A percentile compares a stretch with the other conserved stretches of the same genome.
phyloP scores from a whole-genome alignment of 2,329 filamentous ascomycete species.

The Scopulariopsis brevicaulis region DNA sequence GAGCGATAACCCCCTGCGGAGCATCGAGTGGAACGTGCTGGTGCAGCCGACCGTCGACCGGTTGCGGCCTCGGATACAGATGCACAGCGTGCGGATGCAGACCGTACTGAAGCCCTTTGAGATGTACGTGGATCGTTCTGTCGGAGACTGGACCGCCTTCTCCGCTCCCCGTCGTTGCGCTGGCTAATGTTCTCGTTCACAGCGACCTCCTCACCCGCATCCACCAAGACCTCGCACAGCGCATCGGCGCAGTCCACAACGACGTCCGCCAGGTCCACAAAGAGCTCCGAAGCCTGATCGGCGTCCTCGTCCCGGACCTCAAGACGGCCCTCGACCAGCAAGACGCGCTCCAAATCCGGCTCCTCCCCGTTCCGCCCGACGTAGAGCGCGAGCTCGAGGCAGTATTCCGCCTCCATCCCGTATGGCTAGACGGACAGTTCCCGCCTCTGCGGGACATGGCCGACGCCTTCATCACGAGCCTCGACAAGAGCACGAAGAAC shows the following conservation, averaged over 20 bases:
- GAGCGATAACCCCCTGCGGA: slow-evolving; percentile 14
- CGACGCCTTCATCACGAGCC: slow-evolving; percentile 19
- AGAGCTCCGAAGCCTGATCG: slow-evolving; percentile 11
- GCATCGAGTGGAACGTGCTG: slow-evolving; percentile 23
- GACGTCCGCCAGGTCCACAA: slow-evolving; percentile 9
- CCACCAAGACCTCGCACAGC: slow-evolving; percentile 11
- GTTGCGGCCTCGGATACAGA: slow-evolving; percentile 17
- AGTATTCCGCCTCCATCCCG: slow-evolving; percentile 11
- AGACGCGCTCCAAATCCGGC: slow-evolving; percentile 4
- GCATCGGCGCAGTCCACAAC: slow-evolving; percentile 6
- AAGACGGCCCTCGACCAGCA: slow-evolving; percentile 9
- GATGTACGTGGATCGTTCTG: slow-evolving; percentile 14
- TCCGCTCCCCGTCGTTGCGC: not conserved
- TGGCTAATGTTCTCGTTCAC: not conserved
- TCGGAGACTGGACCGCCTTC: not conserved
- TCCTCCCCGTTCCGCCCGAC: slow-evolving; percentile 10
- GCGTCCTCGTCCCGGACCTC: slow-evolving; percentile 10
- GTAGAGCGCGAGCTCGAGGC: slow-evolving; percentile 13
- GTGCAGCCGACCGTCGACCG: slow-evolving; percentile 20
- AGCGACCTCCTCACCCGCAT: slow-evolving; percentile 20
- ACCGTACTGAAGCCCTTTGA: slow-evolving; percentile 22
- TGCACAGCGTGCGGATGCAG: slow-evolving; percentile 21
- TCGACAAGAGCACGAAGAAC: slow-evolving; percentile 13
- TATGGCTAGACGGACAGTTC: not conserved
- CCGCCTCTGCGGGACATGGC: slow-evolving; percentile 13